Conservation (phyloP, 2,329 filamentous ascomycete species). For the Fusarium caatingaense region DNA sequence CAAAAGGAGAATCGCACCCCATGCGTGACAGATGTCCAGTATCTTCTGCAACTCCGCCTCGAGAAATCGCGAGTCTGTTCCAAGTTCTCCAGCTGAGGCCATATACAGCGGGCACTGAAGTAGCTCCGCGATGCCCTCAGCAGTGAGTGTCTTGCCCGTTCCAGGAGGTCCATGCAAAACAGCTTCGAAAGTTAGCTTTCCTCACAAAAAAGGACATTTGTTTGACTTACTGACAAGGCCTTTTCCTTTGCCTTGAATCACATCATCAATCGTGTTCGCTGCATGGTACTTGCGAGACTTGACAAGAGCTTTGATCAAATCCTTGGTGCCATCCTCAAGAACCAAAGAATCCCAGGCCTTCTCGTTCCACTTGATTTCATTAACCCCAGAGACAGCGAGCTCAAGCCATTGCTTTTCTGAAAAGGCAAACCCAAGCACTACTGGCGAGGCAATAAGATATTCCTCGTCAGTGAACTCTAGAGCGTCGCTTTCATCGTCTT, state of each 20-base stretch:
- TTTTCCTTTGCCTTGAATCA: constrained; percentile 86
- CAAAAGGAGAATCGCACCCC: constrained; percentile 86
- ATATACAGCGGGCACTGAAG: constrained; percentile 86
- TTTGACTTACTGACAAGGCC: constrained; percentile 73
- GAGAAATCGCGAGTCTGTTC: constrained; percentile 78
- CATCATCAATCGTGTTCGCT: constrained; percentile 83
- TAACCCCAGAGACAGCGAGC: constrained; percentile 81
- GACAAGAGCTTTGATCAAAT: constrained; percentile 80
- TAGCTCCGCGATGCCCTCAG: constrained; percentile 86
- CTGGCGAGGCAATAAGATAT: constrained; percentile 83
- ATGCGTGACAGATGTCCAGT: constrained; percentile 85
- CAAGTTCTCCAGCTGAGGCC: constrained; percentile 84
- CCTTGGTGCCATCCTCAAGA: constrained; percentile 69
- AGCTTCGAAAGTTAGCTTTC: constrained; percentile 49
- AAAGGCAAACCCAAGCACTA: constrained; percentile 89
- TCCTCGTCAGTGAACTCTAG: constrained; percentile 81
- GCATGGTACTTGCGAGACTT: constrained; percentile 86
- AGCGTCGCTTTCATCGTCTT: constrained; percentile 7
- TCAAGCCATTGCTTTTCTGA: constrained; percentile 92
- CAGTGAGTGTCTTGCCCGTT: constrained; percentile 89
- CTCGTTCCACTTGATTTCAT: constrained; percentile 86
- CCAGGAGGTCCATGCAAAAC: constrained; percentile 88
- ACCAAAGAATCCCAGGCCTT: constrained; percentile 86
- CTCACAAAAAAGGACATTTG: neutral
- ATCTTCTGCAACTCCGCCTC: constrained; percentile 85